Evolutionary conservation across 352 stramenopile species (phyloP), one percentile per base, ranked within the genome.

Genomic region (Globisporangium acanthophoron): DNA sequence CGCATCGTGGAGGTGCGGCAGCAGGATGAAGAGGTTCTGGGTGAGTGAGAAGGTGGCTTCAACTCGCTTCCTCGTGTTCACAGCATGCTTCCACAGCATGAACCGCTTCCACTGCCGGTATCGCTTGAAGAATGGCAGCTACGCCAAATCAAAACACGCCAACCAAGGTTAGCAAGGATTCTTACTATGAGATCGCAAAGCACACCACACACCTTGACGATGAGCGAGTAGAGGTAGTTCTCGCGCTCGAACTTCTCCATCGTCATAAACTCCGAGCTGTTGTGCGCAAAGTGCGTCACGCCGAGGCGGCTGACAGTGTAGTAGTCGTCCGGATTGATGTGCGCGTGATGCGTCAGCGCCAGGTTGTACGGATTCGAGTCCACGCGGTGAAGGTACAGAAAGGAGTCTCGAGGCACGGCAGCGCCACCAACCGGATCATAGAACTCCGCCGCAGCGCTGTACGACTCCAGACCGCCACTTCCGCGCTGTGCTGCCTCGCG

Each of bases 31-130:
- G 3, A 98, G 73, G 20, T 87, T 82, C 48, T 79, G 75, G n/a
- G 79, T 83, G 2, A 98, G 64, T 3, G 69, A 74, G 0, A 75
- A 33, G 12, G 67, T 57, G 11, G 59, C 73, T 21, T 71, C 61
- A 16, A 55, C 56, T 16, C 63, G 83, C 67, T 78, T 87, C 46
- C 64, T 59, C 0, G 71, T 52, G 31, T 76, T 88, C 31, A 98
- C 57, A 33, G 71, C 68, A 56, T 76, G 77, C 39, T 90, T 92
- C 93, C 93, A 98, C 16, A 92, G 67, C 5, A 61, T 76, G 59
- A 97, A 98, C 27, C 68, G 77, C 61, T 98, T 98, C 92, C 92
- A 98, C 20, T 76, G 46, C 6, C 81, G 79, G 73, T 97, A 97
- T 18, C 81, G 79, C 46, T 74, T 78, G 66, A 97, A 97, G 69